Base-by-base conservation (phyloP, 805 yeast genomes). In the Metschnikowia proteae region DNA sequence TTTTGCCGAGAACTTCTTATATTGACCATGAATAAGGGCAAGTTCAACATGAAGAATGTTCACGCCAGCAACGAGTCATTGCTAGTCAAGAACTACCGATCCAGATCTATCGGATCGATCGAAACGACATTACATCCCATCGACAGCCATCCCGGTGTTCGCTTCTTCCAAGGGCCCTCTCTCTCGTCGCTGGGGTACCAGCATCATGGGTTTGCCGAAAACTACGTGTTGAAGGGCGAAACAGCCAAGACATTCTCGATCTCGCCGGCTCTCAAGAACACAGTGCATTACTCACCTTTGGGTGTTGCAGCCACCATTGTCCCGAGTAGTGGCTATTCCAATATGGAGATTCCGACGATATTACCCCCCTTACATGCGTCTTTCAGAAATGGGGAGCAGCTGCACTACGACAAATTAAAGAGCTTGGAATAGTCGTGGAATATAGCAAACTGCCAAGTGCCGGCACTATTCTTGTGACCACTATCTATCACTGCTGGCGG, bases 1-100 rank as follows among this genome's bases (percentile, higher is more conserved):
- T 51, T 46, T 38, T 45, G 57, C 27, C 51, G 52, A 38, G 47
- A 55, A 30, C 39, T 58, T 22, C 37, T 52, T 10, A 45, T 50
- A 5, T 43, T 50, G 10, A 47, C 53, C 5, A 32, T 48, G 29
- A 50, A 44, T 41, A 46, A 47, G 32, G 49, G 48, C 23, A 23
- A 35, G 28, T 48, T 50, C 22, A n/a, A 8, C 17, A 25, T 47
- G 7, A 34, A 27, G 4, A 47, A 50, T 33, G 29, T 48, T 4
- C 35, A 47, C 26, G 45, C 49, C 29, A 39, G 46, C 30, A 42
- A 41, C 28, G 50, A 49, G 32, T 38, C 55, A 7, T 45, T 55
- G 7, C 50, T 48, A 11, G 13, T 44, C 23, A 38, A 45, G 8
- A 39, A 32, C 31, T 35, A 49, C 13, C 38, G 53, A 25, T 47